phyloP scores from a whole-genome alignment of 495 filamentous ascomycete genomes.

The Xylaria bambusicola region DNA sequence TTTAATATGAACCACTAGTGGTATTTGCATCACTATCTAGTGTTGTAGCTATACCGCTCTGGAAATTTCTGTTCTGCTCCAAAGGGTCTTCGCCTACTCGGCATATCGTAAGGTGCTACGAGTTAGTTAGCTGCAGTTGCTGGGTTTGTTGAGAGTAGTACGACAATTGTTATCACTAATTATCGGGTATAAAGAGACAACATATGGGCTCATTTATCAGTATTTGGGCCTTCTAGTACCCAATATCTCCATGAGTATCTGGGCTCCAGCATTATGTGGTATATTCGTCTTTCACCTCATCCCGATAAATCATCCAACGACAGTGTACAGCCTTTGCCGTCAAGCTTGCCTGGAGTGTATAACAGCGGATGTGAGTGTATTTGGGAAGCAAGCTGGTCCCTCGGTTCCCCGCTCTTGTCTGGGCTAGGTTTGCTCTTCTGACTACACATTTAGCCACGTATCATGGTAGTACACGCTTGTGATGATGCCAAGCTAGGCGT shows the following conservation, averaged over 20 bases:
- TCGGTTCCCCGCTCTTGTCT: neutral
- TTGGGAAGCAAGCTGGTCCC: neutral
- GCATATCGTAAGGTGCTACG: neutral
- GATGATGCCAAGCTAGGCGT: too few species aligned
- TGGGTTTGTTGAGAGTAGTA: neutral
- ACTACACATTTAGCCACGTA: neutral
- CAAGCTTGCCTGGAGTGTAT: neutral
- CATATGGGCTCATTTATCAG: neutral
- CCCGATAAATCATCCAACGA: neutral
- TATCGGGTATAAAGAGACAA: neutral
- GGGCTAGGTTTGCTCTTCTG: neutral
- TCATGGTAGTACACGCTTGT: too few species aligned
- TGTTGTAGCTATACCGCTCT: neutral
- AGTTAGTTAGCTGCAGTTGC: neutral
- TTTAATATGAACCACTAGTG: neutral
- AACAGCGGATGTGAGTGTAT: neutral
- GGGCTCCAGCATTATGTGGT: neutral
- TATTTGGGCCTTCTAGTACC: neutral
- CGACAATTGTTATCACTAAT: neutral
- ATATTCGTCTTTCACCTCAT: neutral
- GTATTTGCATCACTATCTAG: neutral
- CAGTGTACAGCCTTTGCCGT: neutral
- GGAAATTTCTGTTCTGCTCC: neutral
- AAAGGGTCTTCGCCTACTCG: neutral
- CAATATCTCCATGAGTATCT: neutral